Evolutionary conservation across 345 rosid species (phyloP), one percentile per base, ranked within the genome.

Genomic region (Melastoma malabathricum): DNA sequence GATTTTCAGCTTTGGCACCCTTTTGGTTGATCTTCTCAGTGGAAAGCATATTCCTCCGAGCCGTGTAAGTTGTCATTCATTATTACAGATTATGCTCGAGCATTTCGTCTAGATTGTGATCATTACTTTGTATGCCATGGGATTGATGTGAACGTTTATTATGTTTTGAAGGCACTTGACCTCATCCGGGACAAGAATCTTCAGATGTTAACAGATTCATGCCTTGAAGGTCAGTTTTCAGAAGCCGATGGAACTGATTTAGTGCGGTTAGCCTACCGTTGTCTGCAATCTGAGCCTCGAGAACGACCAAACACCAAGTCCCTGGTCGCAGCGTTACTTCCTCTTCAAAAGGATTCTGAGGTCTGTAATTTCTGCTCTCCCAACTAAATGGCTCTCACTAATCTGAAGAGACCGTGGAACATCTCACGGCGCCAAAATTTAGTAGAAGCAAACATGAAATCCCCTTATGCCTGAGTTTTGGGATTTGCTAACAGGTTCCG

Each of bases 11-110:
- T 89, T 86, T 55, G 97, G 95, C 59, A 86, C 82, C 58, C 84
- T 89, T 52, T 72, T 89, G 74, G 68, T 89, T 58, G 97, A 89
- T 66, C 95, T 89, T 68, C 83, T 89, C 43, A 83, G 93, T 31
- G 97, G 97, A 63, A 89, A 84, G 64, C 97, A 89, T 74, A 89
- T 89, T 73, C 90, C 97, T 73, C 95, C 94, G 6, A 76, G 95
- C 71, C 97, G 84, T 62, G 97, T 89, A 70, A 79, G 84, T 71
- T 51, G 43, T 59, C 22, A 34, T 34, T 34, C 12, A 10, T 34
- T 9, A 1, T 5, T 6, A 34, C 41, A 34, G 41, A 22, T 15
- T 4, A 10, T 50, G 51, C 25, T 18, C 13, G 5, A 3, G 25
- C 9, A 20, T 25, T 25, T 13, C 9, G 15, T 50, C 10, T 50